Conservation (phyloP, 345 rosid genomes). For the Hypericum androsaemum region DNA sequence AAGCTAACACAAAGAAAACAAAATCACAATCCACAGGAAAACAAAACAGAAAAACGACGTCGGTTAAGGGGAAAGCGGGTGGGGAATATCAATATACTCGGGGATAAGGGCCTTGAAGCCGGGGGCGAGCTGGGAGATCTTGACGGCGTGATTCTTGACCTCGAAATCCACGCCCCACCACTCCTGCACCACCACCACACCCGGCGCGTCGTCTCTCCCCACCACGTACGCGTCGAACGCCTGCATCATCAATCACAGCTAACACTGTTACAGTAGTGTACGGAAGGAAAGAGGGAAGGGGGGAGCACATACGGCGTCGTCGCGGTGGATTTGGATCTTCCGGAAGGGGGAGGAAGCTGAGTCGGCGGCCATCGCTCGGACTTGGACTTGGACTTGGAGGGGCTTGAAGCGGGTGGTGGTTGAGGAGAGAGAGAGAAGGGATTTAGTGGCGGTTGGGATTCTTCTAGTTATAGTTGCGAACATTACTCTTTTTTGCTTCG, state of each 20-base stretch:
- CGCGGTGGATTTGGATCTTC: conserved; percentile 82
- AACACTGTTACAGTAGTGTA: background rate
- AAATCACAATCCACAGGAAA: background rate
- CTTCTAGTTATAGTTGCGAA: too few species aligned
- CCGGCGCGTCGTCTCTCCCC: conserved; percentile 85
- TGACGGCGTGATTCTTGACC: conserved; percentile 81
- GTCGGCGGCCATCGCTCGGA: conserved; percentile 70
- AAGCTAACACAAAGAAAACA: conserved; percentile 30
- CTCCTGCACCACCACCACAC: conserved; percentile 85
- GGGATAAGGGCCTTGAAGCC: conserved; percentile 89
- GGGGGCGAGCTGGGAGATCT: conserved; percentile 68
- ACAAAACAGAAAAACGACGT: background rate
- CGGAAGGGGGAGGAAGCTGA: conserved; percentile 34
- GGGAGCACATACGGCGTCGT: conserved; percentile 56
- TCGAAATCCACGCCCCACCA: conserved; percentile 99
- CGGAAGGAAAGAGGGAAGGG: background rate
- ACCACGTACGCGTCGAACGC: conserved; percentile 84
- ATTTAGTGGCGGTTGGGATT: too few species aligned
- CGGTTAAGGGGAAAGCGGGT: too few species aligned
- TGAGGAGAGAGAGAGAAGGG: conserved; percentile 12
- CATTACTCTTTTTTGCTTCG: too few species aligned
- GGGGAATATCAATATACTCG: conserved; percentile 29
- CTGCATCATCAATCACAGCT: conserved; percentile 25
- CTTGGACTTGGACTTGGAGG: background rate
- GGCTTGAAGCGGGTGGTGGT: conserved; percentile 17